Evolutionary conservation across 1,139 yeast genomes (phyloP).

Genomic region (Suzukiozyma palmioleophila): DNA sequence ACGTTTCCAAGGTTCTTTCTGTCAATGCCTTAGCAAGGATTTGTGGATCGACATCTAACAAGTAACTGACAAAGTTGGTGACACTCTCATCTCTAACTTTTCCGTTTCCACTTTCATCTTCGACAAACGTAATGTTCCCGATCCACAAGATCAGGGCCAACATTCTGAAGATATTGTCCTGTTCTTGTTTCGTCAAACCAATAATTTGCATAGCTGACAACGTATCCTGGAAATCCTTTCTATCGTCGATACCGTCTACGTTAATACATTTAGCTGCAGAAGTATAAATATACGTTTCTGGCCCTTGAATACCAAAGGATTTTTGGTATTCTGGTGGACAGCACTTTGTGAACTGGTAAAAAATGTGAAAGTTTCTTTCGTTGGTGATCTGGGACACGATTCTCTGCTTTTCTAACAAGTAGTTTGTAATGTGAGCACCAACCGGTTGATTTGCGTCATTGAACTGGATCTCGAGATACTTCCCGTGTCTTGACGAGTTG

Average conservation of each 20-base stretch:
- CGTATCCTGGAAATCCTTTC: conserved; percentile 74
- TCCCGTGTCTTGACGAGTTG: conserved; percentile 97
- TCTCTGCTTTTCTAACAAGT: conserved; percentile 88
- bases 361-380: conserved; percentile 96
- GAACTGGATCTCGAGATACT: conserved; percentile 88
- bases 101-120: conserved; percentile 85
- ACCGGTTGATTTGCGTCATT: conserved; percentile 74
- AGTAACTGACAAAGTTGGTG: conserved; percentile 88
- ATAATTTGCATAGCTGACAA: conserved; percentile 81
- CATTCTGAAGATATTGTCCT: conserved; percentile 83
- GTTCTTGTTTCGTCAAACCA: conserved; percentile 78
- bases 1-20: conserved; percentile 84
- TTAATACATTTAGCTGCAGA: conserved; percentile 80
- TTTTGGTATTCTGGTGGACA: conserved; percentile 85
- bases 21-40: conserved; percentile 63
- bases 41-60: conserved; percentile 74
- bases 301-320: conserved; percentile 82
- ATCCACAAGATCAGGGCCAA: conserved; percentile 89
- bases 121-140: conserved; percentile 84
- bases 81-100: conserved; percentile 79
- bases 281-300: conserved; percentile 88
- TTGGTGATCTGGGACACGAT: conserved; percentile 89
- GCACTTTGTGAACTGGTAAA: conserved; percentile 91
- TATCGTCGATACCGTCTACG: conserved; percentile 85
- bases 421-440: conserved; percentile 94